Base-by-base conservation (phyloP, 768 basidiomycete genomes). In the Termitomyces sp. region DNA sequence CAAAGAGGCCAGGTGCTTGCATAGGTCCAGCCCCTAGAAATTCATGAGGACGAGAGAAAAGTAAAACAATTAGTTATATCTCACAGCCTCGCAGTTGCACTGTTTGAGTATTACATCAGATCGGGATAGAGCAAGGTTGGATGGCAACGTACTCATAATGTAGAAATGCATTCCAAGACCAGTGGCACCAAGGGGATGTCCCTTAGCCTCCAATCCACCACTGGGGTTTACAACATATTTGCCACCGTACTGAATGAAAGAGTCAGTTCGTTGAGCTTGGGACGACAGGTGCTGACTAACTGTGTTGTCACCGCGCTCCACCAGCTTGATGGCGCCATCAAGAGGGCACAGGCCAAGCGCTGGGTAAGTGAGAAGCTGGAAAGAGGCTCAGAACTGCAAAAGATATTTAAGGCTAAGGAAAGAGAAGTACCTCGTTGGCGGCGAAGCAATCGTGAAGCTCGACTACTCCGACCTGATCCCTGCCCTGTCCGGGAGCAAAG, bases 391-490 rank as follows among this genome's bases (percentile, higher is more conserved):
- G 22, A n/a, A 33, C 35, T 23, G 16, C 50, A 15, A 31, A 18
- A 13, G 3, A 35, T 1, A 9, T 31, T 38, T 6, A 5, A 12
- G 25, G 20, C 13, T 42, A 3, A 7, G 18, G 25, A 13, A 27
- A 35, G 5, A 36, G 11, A 25, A 53, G 16, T 39, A 84, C 90
- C 77, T 93, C 89, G 63, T 91, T 89, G 10, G 88, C 77, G 53
- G 89, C 79, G 66, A 92, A 94, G 66, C 92, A 94, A 61, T 94
- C 91, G 56, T 94, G 91, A 7, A 94, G 75, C 66, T 94, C 92
- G 7, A 94, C 71, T 0, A 93, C 89, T n/a, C 88, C 88, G 13
- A 94, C 85, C 54, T 87, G 78, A 54, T 89, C 83, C 41, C 90
- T 72, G 7, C 80, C 88, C 60, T 83, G 65, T 0, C 84, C 85